Conservation (phyloP, 768 basidiomycete genomes). For the Trametes punicea region DNA sequence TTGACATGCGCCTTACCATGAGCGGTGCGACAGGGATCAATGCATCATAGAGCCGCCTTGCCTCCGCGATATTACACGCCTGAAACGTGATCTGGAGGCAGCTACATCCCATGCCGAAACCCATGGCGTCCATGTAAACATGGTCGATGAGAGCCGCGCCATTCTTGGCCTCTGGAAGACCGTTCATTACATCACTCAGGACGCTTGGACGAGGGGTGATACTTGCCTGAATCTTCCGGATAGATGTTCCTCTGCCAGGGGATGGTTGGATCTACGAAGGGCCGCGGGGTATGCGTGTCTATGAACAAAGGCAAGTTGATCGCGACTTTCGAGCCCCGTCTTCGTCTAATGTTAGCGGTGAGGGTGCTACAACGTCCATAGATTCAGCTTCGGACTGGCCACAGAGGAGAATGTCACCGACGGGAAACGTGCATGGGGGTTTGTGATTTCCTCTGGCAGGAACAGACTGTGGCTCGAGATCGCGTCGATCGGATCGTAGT, state of each 20-base stretch:
- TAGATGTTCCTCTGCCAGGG: constrained; percentile 84
- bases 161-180: constrained; percentile 86
- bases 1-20: constrained; percentile 55
- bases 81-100: constrained; percentile 98
- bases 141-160: constrained; percentile 88
- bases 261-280: constrained; percentile 91
- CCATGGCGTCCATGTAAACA: constrained; percentile 99
- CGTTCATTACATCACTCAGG: too few species aligned
- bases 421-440: constrained; percentile 98
- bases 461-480: constrained; percentile 91
- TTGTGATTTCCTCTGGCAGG: constrained; percentile 92
- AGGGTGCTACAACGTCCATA: constrained; percentile 61
- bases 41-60: constrained; percentile 93
- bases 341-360: constrained; percentile 91
- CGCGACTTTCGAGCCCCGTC: constrained; percentile 90
- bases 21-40: constrained; percentile 93
- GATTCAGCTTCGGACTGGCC: constrained; percentile 18
- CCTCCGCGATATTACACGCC: constrained; percentile 90
- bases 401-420: constrained; percentile 43
- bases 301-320: constrained; percentile 94
- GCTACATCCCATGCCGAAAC: constrained; percentile 99
- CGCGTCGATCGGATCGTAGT: constrained; percentile 69
- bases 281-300: constrained; percentile 81
- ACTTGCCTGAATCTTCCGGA: constrained; percentile 77
- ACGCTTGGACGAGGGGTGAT: neutral